Percentiles rank a stretch among this genome's conserved stretches.
Evolutionary conservation across 495 filamentous ascomycete genomes (phyloP).

Genomic region (Xylaria sp.): DNA sequence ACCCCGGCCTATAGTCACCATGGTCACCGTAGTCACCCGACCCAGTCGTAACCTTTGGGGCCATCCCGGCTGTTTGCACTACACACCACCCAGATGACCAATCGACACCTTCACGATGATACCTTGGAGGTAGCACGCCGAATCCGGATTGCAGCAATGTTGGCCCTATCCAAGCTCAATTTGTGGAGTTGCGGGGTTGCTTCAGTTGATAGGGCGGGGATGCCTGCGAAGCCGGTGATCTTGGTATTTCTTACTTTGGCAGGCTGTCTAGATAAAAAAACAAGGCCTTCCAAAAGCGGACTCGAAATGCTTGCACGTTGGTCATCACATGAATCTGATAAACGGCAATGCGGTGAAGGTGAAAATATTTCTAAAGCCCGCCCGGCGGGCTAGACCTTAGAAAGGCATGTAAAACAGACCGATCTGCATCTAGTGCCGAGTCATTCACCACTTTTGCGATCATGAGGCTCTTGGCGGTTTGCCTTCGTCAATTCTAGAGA

Average conservation of each 20-base stretch:
- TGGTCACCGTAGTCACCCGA: constrained; percentile 14
- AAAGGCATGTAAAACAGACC: neutral
- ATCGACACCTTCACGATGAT: constrained; percentile 5
- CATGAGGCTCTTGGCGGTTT: neutral
- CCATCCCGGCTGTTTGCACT: constrained; percentile 14
- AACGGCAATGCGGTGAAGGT: neutral
- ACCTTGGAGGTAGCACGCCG: constrained; percentile 1
- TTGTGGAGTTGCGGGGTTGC: neutral
- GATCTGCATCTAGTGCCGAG: too few relatives aligned
- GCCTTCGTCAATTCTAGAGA: neutral
- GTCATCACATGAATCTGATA: neutral
- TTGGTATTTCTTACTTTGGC: neutral
- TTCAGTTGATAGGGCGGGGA: constrained; percentile 6
- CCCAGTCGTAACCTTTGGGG: constrained; percentile 14
- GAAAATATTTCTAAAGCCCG: neutral
- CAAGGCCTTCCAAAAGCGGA: constrained; percentile 13
- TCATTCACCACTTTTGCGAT: neutral
- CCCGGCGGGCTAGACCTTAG: neutral
- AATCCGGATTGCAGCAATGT: neutral
- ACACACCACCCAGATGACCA: constrained; percentile 13
- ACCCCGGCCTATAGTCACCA: too few relatives aligned
- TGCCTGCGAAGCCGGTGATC: neutral
- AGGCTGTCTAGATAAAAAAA: constrained; percentile 3
- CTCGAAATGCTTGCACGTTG: neutral
- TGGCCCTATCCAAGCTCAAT: neutral